These are phyloP conservation scores for Priceomyces melissophilus DNA, from an alignment of 805 yeast genomes.

Conservation along the genomic window DNA sequence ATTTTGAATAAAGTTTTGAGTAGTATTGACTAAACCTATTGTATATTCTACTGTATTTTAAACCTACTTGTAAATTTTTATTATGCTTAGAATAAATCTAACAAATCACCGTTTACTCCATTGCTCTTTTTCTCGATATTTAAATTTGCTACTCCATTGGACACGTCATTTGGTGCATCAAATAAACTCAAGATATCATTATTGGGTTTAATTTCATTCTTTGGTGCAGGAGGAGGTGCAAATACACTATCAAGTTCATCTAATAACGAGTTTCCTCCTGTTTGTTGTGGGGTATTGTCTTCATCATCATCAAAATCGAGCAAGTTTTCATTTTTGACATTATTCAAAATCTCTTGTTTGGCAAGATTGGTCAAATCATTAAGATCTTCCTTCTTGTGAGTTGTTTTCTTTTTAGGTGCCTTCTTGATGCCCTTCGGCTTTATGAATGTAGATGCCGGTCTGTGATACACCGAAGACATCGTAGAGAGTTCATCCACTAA, in stretches of 20 bases:
- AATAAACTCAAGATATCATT: slow-evolving; percentile 50
- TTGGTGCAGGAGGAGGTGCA: slow-evolving; percentile 32
- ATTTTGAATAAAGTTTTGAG: slow-evolving; percentile 6
- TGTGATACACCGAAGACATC: slow-evolving; percentile 84
- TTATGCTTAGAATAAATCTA: slow-evolving; percentile 31
- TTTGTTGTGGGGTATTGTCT: slow-evolving; percentile 14
- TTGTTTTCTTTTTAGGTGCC: slow-evolving; percentile 7
- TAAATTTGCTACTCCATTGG: neutral
- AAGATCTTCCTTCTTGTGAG: slow-evolving; percentile 36
- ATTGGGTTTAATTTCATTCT: slow-evolving; percentile 12
- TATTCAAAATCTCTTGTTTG: slow-evolving; percentile 64
- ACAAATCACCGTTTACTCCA: slow-evolving; percentile 28
- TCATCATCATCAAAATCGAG: slow-evolving; percentile 80
- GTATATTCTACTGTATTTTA: neutral
- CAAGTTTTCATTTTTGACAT: slow-evolving; percentile 70
- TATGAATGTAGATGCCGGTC: slow-evolving; percentile 67
- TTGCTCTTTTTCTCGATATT: slow-evolving; percentile 3
- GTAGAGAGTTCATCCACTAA: slow-evolving; percentile 76
- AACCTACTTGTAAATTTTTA: neutral
- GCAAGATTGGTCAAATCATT: slow-evolving; percentile 80
- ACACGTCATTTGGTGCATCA: slow-evolving; percentile 12
- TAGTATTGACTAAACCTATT: neutral
- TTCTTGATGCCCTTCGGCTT: slow-evolving; percentile 23
- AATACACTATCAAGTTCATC: slow-evolving; percentile 77
- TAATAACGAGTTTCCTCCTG: slow-evolving; percentile 41